Conservation (phyloP, 805 yeast genomes). For the Kazachstania viticola region DNA sequence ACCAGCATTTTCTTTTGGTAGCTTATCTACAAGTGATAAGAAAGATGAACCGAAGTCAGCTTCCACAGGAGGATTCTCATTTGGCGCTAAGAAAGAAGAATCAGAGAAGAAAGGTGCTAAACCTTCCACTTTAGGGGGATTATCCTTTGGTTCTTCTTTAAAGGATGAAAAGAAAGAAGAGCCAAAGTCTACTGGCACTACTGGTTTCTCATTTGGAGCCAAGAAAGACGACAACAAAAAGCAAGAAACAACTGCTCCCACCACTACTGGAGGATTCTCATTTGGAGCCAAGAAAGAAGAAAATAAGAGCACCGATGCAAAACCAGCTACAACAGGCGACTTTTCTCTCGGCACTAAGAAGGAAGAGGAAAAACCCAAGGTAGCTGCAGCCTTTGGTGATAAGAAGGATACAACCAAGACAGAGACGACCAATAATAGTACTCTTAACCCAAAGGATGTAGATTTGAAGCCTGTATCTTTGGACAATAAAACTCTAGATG, state of each 20-base stretch:
- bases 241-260: conserved; percentile 3
- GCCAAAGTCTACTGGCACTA: conserved; percentile 2
- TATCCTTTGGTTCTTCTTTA: background rate
- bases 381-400: conserved; percentile 6
- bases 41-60: conserved; percentile 6
- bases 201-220: conserved; percentile 12
- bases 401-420: conserved; percentile 7
- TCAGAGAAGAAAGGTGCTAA: conserved; percentile 3
- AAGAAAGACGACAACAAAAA: conserved; percentile 5
- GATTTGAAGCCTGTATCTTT: conserved; percentile 64
- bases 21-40: conserved; percentile 1
- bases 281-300: conserved; percentile 17
- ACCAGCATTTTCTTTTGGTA: conserved; percentile 9
- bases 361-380: conserved; percentile 5
- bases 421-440: background rate
- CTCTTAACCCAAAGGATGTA: conserved; percentile 35
- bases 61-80: conserved; percentile 12
- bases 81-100: conserved; percentile 5
- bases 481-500: conserved; percentile 87
- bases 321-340: conserved; percentile 6
- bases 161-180: background rate
- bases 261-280: conserved; percentile 12
- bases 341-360: conserved; percentile 12
- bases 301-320: conserved; percentile 2
- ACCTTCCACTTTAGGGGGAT: conserved; percentile 5